Conservation (phyloP, 805 yeast genomes). For the Cyberlindnera amylophila region DNA sequence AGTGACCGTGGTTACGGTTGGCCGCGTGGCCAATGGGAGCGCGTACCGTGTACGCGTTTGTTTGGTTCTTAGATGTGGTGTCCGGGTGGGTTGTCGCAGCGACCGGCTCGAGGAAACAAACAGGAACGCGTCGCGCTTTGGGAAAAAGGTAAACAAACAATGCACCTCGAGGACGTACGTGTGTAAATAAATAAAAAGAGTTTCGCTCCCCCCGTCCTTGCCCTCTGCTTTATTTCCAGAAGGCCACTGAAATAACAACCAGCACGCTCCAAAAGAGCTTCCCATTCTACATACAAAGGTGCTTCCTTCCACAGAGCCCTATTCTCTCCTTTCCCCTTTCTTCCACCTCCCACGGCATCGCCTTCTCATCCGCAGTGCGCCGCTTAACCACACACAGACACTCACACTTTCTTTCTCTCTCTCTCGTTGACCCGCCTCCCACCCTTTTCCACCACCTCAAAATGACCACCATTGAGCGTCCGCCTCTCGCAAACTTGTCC, state of each 20-base stretch:
- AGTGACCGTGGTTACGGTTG: too few relatives aligned
- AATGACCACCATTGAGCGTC: constrained; percentile 23
- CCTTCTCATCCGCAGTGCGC: too few relatives aligned
- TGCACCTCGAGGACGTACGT: constrained; percentile 2
- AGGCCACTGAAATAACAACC: too few relatives aligned
- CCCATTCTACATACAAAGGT: background rate
- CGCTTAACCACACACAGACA: too few relatives aligned
- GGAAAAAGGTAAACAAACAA: constrained; percentile 23
- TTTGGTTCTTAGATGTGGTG: background rate
- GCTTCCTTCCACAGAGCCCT: background rate
- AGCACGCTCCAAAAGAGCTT: background rate
- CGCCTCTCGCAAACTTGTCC: constrained; percentile 18
- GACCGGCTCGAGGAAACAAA: background rate
- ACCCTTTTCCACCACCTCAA: background rate
- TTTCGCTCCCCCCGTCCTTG: background rate
- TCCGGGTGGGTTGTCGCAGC: constrained; percentile 4
- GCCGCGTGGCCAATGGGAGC: constrained; percentile 1
- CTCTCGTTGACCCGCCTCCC: constrained; percentile 1
- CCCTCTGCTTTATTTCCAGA: too few relatives aligned
- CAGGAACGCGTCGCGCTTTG: constrained; percentile 18
- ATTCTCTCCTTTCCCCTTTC: background rate
- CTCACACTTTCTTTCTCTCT: background rate
- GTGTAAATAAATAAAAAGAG: constrained; percentile 4
- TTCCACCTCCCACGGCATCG: background rate
- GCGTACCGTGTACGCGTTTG: constrained; percentile 2